phyloP scores from a whole-genome alignment of 352 stramenopile genomes.

The Pythium phragmitis region DNA sequence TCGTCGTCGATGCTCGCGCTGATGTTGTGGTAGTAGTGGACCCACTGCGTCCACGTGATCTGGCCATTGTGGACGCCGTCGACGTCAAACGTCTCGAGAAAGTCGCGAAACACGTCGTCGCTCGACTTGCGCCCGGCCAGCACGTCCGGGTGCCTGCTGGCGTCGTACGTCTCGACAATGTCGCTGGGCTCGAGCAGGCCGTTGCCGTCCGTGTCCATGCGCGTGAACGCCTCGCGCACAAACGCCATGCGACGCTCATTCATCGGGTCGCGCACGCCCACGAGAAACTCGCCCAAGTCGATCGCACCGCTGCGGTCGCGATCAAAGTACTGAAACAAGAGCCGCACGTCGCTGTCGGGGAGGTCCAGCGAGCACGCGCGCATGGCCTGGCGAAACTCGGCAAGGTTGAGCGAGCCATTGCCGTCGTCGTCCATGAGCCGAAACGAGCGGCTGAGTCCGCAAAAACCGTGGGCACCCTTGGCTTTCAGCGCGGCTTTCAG shows the following conservation, averaged over 20 bases:
- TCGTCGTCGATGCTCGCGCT: conserved; percentile 88
- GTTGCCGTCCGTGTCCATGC: conserved; percentile 80
- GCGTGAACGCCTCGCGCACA: conserved; percentile 78
- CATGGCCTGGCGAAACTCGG: conserved; percentile 76
- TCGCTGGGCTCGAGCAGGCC: conserved; percentile 74
- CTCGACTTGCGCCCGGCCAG: conserved; percentile 57
- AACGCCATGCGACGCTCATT: conserved; percentile 62
- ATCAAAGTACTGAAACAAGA: conserved; percentile 87
- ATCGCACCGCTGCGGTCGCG: conserved; percentile 72
- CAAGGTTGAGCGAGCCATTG: conserved; percentile 65
- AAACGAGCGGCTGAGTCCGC: conserved; percentile 72
- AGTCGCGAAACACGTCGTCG: conserved; percentile 75
- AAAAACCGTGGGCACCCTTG: conserved; percentile 71
- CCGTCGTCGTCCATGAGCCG: conserved; percentile 77
- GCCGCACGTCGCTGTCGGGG: conserved; percentile 52
- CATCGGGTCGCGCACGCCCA: conserved; percentile 74
- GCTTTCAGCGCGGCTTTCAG: conserved; percentile 51
- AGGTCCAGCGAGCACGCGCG: conserved; percentile 53
- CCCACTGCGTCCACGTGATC: conserved; percentile 65
- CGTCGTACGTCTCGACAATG: conserved; percentile 82
- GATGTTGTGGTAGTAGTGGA: conserved; percentile 90
- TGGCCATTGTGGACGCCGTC: conserved; percentile 69
- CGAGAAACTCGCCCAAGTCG: conserved; percentile 86
- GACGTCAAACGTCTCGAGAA: conserved; percentile 86
- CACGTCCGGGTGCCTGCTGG: conserved; percentile 83